A percentile compares a stretch with the other conserved stretches of the same genome.
Conservation (phyloP, 345 rosid genomes). For the Ceriops tagal region DNA sequence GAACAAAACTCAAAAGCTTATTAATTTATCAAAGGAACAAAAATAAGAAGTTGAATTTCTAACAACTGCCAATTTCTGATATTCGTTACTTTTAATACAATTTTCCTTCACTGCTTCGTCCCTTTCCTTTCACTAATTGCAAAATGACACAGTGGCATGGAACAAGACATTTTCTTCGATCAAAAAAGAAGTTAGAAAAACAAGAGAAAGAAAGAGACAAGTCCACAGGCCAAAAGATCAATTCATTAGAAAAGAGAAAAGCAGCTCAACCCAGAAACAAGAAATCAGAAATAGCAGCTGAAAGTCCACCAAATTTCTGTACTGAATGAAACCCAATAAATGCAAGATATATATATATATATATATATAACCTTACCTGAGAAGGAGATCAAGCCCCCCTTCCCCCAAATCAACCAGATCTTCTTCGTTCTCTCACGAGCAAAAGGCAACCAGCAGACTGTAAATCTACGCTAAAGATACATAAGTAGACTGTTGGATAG, state of each 20-base stretch:
- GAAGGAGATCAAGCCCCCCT: slow-evolving; percentile 23
- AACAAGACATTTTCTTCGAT: slow-evolving; percentile 22
- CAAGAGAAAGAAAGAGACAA: background rate
- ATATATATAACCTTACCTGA: slow-evolving; percentile 33
- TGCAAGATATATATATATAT: background rate
- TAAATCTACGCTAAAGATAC: background rate
- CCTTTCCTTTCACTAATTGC: slow-evolving; percentile 7
- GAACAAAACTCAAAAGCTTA: slow-evolving; percentile 6
- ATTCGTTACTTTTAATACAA: background rate
- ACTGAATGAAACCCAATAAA: background rate
- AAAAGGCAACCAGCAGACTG: background rate
- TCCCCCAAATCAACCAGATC: slow-evolving; percentile 34
- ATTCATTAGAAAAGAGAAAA: background rate
- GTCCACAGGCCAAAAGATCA: slow-evolving; percentile 9
- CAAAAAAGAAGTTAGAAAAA: slow-evolving; percentile 2
- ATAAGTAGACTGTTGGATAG: background rate
- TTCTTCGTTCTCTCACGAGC: slow-evolving; percentile 24
- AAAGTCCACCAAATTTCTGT: slow-evolving; percentile 12
- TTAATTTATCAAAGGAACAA: background rate
- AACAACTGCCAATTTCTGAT: background rate
- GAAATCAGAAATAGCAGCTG: slow-evolving; percentile 2
- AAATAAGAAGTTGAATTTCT: background rate
- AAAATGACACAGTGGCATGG: slow-evolving; percentile 20
- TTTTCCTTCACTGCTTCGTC: background rate
- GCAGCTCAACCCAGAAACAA: slow-evolving; percentile 6